A percentile compares a stretch with the other conserved stretches of the same genome.
phyloP scores from a whole-genome alignment of 257 asterid species.

The Knoxia roxburghii region DNA sequence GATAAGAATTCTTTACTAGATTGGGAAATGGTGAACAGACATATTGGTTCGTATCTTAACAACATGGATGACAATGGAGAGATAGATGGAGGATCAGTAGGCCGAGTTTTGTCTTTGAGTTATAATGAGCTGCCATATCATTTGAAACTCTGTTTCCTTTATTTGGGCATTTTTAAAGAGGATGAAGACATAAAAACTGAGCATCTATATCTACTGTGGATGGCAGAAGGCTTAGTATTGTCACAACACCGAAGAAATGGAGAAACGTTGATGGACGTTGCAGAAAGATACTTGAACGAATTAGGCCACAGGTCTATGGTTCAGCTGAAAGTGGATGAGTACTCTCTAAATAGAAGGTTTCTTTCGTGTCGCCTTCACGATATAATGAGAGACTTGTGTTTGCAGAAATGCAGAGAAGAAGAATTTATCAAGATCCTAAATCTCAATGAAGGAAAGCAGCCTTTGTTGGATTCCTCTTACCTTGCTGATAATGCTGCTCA shows the following conservation, averaged over 20 bases:
- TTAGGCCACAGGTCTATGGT: constrained; percentile 6
- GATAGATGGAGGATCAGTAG: background rate
- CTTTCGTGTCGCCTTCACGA: constrained; percentile 9
- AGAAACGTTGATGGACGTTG: constrained; percentile 8
- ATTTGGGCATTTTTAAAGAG: constrained; percentile 17
- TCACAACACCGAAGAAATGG: background rate
- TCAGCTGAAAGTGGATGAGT: constrained; percentile 9
- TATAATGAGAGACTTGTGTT: constrained; percentile 12
- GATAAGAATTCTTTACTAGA: background rate
- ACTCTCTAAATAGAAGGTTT: background rate
- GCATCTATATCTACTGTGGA: constrained; percentile 8
- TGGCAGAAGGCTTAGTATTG: constrained; percentile 14
- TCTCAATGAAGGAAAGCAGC: background rate
- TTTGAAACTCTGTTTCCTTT: constrained; percentile 14
- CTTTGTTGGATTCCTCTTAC: background rate
- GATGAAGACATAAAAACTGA: constrained; percentile 5
- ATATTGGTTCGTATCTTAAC: background rate
- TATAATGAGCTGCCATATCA: constrained; percentile 13
- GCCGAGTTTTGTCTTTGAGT: constrained; percentile 4
- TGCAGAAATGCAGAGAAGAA: constrained; percentile 10
- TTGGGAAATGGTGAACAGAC: constrained; percentile 8
- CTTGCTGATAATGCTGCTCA: background rate
- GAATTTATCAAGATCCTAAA: background rate
- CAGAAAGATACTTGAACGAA: constrained; percentile 12
- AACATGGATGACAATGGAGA: constrained; percentile 8